Conservation (phyloP, 2,329 filamentous ascomycete genomes). For the Colletotrichum godetiae region DNA sequence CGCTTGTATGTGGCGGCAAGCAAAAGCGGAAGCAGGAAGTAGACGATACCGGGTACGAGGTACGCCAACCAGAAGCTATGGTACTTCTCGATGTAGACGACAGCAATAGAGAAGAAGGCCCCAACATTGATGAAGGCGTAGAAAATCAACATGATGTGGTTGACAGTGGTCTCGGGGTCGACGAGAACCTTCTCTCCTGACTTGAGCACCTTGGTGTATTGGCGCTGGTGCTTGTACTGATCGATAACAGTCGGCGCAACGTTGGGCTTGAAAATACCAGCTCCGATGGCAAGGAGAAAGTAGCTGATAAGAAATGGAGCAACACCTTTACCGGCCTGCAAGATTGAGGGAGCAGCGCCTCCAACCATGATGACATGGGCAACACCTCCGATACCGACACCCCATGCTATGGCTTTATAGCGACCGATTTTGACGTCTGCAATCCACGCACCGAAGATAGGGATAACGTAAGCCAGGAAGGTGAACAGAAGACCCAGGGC, state of each 20-base stretch:
- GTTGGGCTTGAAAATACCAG: conserved; percentile 78
- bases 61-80: conserved; percentile 62
- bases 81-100: conserved; percentile 64
- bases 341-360: conserved; percentile 61
- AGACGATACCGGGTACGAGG: conserved; percentile 61
- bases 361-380: conserved; percentile 77
- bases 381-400: conserved; percentile 73
- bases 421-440: conserved; percentile 78
- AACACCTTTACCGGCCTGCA: conserved; percentile 58
- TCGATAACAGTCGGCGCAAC: conserved; percentile 76
- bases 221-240: conserved; percentile 59
- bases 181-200: conserved; percentile 74
- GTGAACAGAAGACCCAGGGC: conserved; percentile 65
- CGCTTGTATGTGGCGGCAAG: conserved; percentile 67
- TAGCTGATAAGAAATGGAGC: conserved; percentile 71
- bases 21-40: conserved; percentile 68
- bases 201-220: conserved; percentile 58
- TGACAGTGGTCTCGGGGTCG: conserved; percentile 73
- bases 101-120: conserved; percentile 62
- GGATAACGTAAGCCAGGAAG: conserved; percentile 68
- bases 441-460: conserved; percentile 65
- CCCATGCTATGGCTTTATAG: conserved; percentile 77
- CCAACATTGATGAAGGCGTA: conserved; percentile 67
- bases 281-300: conserved; percentile 67
- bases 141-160: conserved; percentile 75